Evolutionary conservation across 2,329 filamentous ascomycete genomes (phyloP), one percentile per base, ranked within the genome.

Genomic region (Aureobasidium sp.): DNA sequence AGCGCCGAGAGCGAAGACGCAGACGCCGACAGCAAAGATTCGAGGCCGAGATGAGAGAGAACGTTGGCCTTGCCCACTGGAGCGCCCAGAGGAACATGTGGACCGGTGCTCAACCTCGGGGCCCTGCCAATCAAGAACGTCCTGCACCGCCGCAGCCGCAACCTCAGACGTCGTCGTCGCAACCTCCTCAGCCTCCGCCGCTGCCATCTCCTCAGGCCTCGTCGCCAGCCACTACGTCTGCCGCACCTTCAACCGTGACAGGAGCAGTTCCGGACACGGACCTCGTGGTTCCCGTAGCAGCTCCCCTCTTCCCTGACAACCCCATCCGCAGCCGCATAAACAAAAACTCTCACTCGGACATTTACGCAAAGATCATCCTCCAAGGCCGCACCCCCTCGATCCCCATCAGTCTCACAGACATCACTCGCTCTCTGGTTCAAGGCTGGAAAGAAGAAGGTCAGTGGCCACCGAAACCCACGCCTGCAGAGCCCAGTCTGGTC

Each of bases 371-470:
- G 74, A 87, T 96, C 54, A 85, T 96, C 43, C 73, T 91, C 0
- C 86, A 93, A 68, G 83, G 81, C 38, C 82, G 94, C 64, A 89
- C 90, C 2, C 93, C 93, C 0, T 87, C 88, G 1, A 89, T 95
- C 17, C 93, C 93, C 3, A 88, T 96, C 69, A 96, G 96, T 67
- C 81, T 97, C 0, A 77, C 81, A 31, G 90, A 95, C 67, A 86
- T 96, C 76, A 84, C 89, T 23, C 82, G 84, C 10, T 84, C 89
- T 13, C 88, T 93, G 65, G 91, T 97, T 0, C 81, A 87, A 29
- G 93, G 93, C 45, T 96, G 93, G 93, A 95, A 95, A 73, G 82
- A 89, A 42, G 90, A 94, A 67, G 92, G 91, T 17, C 90, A 96
- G 73, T 97, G 93, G 93, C 92, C 93, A 4, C 90, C 89, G 1